Conservation (phyloP, 768 basidiomycete species). For the Pulveroboletus sp. region DNA sequence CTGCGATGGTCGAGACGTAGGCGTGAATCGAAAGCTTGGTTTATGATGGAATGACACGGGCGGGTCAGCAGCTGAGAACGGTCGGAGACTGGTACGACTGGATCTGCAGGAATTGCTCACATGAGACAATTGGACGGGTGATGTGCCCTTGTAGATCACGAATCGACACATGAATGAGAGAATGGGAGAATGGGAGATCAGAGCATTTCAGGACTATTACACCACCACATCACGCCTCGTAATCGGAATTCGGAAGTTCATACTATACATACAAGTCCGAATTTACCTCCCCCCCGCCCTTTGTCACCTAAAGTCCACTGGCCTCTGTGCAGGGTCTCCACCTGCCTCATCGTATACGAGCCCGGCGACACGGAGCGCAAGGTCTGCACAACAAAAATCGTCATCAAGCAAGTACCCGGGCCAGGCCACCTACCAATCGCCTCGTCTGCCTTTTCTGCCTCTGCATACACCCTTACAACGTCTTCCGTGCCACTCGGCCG, state of each 20-base stretch:
- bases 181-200: neutral
- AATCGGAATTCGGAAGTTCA: neutral
- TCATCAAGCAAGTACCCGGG: neutral
- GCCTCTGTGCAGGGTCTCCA: constrained; percentile 72
- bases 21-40: constrained; percentile 93
- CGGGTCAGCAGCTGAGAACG: constrained; percentile 72
- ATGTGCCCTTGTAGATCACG: constrained; percentile 93
- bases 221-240: no score
- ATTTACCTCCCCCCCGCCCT: neutral
- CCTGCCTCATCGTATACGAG: constrained; percentile 80
- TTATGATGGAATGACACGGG: constrained; percentile 94
- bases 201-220: neutral
- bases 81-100: neutral
- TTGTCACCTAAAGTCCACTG: constrained; percentile 67
- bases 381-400: constrained; percentile 44
- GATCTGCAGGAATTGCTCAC: constrained; percentile 34
- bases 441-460: constrained; percentile 67
- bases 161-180: constrained; percentile 70
- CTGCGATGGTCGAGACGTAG: constrained; percentile 74
- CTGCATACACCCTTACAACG: constrained; percentile 95
- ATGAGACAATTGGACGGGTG: constrained; percentile 88
- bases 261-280: neutral
- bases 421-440: constrained; percentile 62
- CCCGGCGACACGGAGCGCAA: constrained; percentile 81
- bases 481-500: constrained; percentile 98